Conservation (phyloP, 2,329 filamentous ascomycete genomes). For the Curvularia spicifera region DNA sequence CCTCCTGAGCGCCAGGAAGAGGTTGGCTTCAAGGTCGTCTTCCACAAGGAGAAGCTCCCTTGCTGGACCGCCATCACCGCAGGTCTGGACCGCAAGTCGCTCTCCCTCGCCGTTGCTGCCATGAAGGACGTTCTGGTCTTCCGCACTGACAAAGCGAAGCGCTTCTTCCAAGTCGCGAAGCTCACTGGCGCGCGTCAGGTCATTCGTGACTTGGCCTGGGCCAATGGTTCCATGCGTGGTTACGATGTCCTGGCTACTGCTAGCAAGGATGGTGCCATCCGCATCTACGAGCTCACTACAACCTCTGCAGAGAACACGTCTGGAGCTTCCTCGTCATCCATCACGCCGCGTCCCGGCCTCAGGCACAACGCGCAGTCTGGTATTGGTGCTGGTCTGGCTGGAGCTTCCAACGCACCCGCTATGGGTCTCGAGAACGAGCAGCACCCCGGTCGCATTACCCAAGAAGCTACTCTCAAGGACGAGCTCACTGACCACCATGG, state of each 20-base stretch:
- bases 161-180: slow-evolving; percentile 85
- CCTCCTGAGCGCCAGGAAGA: slow-evolving; percentile 79
- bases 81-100: slow-evolving; percentile 78
- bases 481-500: slow-evolving; percentile 71
- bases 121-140: slow-evolving; percentile 86
- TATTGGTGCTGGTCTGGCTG: slow-evolving; percentile 61
- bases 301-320: slow-evolving; percentile 53
- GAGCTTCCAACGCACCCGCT: slow-evolving; percentile 49
- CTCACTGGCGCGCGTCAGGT: slow-evolving; percentile 75
- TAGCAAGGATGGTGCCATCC: slow-evolving; percentile 87
- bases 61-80: slow-evolving; percentile 78
- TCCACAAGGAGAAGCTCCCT: slow-evolving; percentile 85
- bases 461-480: slow-evolving; percentile 68
- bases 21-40: slow-evolving; percentile 82
- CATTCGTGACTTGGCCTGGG: slow-evolving; percentile 90
- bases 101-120: slow-evolving; percentile 83
- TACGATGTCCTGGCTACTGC: slow-evolving; percentile 91
- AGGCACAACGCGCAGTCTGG: slow-evolving; percentile 55
- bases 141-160: slow-evolving; percentile 74
- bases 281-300: slow-evolving; percentile 83
- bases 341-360: slow-evolving; percentile 23
- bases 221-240: slow-evolving; percentile 85
- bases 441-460: slow-evolving; percentile 69
- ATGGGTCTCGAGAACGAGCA: slow-evolving; percentile 63
- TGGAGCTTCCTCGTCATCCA: slow-evolving; percentile 27